Percentiles rank a stretch among this genome's conserved stretches.
Evolutionary conservation across 2,329 filamentous ascomycete genomes (phyloP).

Genomic region (Cladosporium sp.): DNA sequence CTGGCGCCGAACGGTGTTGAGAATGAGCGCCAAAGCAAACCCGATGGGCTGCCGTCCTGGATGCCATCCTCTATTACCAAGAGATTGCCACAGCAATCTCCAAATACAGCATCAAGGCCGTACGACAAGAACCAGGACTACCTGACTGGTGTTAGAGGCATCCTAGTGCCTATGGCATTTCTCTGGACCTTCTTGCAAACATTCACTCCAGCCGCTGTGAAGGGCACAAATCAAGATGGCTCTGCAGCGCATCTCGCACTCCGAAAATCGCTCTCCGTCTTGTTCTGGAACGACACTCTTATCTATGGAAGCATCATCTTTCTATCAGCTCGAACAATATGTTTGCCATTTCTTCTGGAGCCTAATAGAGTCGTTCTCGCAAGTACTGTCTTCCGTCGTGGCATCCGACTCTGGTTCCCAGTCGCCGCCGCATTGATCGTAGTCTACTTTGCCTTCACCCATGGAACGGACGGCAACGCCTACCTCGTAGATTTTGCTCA

Average conservation of each 20-base stretch:
- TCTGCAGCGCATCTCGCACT: slow-evolving; percentile 34
- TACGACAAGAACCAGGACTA: slow-evolving; percentile 22
- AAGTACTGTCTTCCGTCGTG: slow-evolving; percentile 35
- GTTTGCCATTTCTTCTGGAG: slow-evolving; percentile 32
- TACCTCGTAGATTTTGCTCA: slow-evolving; percentile 33
- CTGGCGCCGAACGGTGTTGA: not conserved
- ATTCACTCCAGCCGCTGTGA: slow-evolving; percentile 37
- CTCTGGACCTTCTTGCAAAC: slow-evolving; percentile 40
- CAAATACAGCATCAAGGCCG: not conserved
- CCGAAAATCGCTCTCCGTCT: slow-evolving; percentile 38
- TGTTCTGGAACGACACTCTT: slow-evolving; percentile 42
- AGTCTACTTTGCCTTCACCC: slow-evolving; percentile 30
- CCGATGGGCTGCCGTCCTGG: not conserved
- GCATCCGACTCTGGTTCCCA: slow-evolving; percentile 39
- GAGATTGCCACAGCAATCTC: not conserved
- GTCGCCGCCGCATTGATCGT: slow-evolving; percentile 35
- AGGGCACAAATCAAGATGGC: slow-evolving; percentile 31
- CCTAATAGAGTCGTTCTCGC: slow-evolving; percentile 30
- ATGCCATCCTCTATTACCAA: not conserved
- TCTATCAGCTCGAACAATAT: slow-evolving; percentile 38
- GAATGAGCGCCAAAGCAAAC: not conserved
- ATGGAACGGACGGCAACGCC: slow-evolving; percentile 15
- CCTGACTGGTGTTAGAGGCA: slow-evolving; percentile 36
- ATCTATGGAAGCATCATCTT: slow-evolving; percentile 41
- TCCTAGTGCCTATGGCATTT: slow-evolving; percentile 37